Conservation (phyloP, 2,329 filamentous ascomycete species). For the Pseudopyrenochaeta lycopersici region DNA sequence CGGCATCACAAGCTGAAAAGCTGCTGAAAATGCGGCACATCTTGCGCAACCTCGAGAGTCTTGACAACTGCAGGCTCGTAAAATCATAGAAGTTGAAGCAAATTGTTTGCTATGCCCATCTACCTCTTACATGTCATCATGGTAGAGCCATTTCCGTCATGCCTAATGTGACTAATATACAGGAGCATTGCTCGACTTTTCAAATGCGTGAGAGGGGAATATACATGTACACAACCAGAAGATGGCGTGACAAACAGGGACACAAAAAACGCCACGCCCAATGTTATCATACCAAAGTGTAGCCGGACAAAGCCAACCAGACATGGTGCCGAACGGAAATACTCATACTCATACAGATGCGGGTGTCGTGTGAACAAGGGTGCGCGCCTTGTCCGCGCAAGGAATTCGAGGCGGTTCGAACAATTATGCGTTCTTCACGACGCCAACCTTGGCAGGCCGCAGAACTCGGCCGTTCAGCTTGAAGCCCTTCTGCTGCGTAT, state of each 20-base stretch:
- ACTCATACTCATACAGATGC: conserved; percentile 38
- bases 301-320: conserved; percentile 7
- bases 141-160: conserved; percentile 11
- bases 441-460: conserved; percentile 93
- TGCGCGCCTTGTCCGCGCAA: no score
- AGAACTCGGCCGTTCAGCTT: conserved; percentile 88
- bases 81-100: conserved; percentile 2
- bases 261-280: conserved; percentile 29
- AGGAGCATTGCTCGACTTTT: conserved; percentile 22
- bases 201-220: conserved; percentile 40
- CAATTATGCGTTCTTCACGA: conserved; percentile 79
- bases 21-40: no score
- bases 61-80: background rate
- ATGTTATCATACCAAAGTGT: conserved; percentile 20
- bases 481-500: conserved; percentile 95
- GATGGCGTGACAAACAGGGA: conserved; percentile 5
- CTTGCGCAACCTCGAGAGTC: background rate
- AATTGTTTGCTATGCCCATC: conserved; percentile 10
- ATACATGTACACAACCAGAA: conserved; percentile 35
- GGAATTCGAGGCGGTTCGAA: background rate
- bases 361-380: background rate
- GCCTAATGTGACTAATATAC: conserved; percentile 33
- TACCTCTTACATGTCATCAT: conserved; percentile 9
- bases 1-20: conserved; percentile 7
- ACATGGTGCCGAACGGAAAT: conserved; percentile 20